Evolutionary conservation across 192 early-diverging fungal species (phyloP).

Genomic region (Powellomyces hirtus): DNA sequence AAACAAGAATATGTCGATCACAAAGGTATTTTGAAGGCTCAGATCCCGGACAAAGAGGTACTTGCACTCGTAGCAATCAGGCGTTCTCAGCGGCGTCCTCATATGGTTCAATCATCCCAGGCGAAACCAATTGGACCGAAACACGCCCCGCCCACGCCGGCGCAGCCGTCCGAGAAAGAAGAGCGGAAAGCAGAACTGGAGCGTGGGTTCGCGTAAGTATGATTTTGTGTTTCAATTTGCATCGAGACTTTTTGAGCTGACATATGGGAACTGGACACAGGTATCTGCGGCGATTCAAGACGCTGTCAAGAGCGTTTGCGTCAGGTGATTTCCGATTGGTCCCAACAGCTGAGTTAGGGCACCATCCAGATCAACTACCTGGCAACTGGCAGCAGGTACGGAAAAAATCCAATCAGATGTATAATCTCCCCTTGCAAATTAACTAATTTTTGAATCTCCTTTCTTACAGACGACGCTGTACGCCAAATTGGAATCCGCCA

Average conservation of each 20-base stretch:
- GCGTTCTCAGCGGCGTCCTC: too few relatives aligned
- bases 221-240: too few relatives aligned
- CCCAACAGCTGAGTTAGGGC: conserved; percentile 18
- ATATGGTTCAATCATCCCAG: not conserved
- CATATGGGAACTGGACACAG: too few relatives aligned
- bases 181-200: conserved; percentile 44
- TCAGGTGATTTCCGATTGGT: conserved; percentile 53
- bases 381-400: conserved; percentile 51
- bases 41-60: conserved; percentile 29
- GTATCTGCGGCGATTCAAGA: conserved; percentile 59
- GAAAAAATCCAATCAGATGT: not conserved
- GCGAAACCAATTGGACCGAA: too few relatives aligned
- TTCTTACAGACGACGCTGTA: conserved; percentile 37
- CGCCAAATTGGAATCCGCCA: conserved; percentile 46
- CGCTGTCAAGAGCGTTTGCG: conserved; percentile 54
- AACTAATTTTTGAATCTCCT: not conserved
- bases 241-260: too few relatives aligned
- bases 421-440: too few relatives aligned
- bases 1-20: conserved; percentile 15
- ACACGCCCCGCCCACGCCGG: not conserved
- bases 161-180: conserved; percentile 19
- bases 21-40: conserved; percentile 14
- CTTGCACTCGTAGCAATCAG: too few relatives aligned
- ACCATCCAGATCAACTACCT: conserved; percentile 21
- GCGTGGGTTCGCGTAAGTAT: conserved; percentile 47